These are phyloP conservation scores for Chenopodium album DNA, from an alignment of 148 eudicot species.

Conservation along the genomic window DNA sequence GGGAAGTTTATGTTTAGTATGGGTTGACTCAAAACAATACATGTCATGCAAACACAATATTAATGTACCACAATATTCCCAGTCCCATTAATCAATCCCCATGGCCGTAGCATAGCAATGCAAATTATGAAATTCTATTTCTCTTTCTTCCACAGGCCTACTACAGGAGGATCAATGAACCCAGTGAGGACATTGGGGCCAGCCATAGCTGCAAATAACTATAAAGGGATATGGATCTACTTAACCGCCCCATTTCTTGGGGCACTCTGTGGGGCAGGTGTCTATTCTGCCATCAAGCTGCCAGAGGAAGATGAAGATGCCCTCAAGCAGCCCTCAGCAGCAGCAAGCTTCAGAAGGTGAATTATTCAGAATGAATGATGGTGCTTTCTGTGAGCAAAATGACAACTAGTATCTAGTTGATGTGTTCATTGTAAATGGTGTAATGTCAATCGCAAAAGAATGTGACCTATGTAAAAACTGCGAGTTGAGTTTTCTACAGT, in stretches of 20 bases:
- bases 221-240: slow-evolving; percentile 78
- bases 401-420: background rate
- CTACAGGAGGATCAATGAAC: slow-evolving; percentile 95
- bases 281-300: slow-evolving; percentile 73
- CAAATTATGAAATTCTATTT: slow-evolving; percentile 13
- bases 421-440: slow-evolving; percentile 26
- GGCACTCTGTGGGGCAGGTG: slow-evolving; percentile 86
- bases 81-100: too few relatives aligned
- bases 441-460: background rate
- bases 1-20: background rate
- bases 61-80: too few relatives aligned
- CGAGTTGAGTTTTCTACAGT: slow-evolving; percentile 20
- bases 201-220: slow-evolving; percentile 85
- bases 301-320: slow-evolving; percentile 54
- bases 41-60: background rate
- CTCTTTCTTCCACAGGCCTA: slow-evolving; percentile 39
- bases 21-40: background rate
- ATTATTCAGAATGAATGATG: background rate
- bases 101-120: background rate
- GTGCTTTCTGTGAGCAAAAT: slow-evolving; percentile 8
- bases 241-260: slow-evolving; percentile 83
- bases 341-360: slow-evolving; percentile 58
- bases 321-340: slow-evolving; percentile 45
- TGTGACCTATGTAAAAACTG: slow-evolving; percentile 2
- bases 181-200: slow-evolving; percentile 97